These are phyloP conservation scores for Marvania coccoides DNA, from an alignment of 139 green algal genomes.

Conservation along the genomic window DNA sequence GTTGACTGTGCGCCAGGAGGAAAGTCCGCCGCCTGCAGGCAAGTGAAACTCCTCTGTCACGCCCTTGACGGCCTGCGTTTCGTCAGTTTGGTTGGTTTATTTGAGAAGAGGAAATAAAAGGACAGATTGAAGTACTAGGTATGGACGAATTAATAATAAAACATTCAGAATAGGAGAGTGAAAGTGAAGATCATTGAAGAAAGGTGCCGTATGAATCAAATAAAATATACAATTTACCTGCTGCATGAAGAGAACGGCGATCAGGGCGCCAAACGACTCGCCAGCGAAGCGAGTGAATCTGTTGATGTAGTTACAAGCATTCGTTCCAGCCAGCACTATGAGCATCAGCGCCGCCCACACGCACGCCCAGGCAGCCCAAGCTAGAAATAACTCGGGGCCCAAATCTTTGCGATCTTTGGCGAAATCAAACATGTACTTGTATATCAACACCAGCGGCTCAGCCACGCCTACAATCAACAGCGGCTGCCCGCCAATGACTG, in stretches of 20 bases:
- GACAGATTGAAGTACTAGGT: too few relatives aligned
- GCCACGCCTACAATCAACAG: constrained; percentile 89
- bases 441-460: constrained; percentile 82
- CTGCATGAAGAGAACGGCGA: constrained; percentile 84
- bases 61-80: constrained; percentile 68
- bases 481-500: constrained; percentile 78
- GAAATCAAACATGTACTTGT: constrained; percentile 67
- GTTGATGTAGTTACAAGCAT: constrained; percentile 38
- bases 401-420: constrained; percentile 16
- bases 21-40: background rate
- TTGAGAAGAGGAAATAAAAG: too few relatives aligned
- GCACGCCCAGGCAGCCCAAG: constrained; percentile 65
- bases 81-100: too few relatives aligned
- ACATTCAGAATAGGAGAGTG: too few relatives aligned
- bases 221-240: too few relatives aligned
- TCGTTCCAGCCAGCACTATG: constrained; percentile 39
- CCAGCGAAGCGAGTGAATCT: constrained; percentile 76
- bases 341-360: constrained; percentile 64
- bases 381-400: constrained; percentile 44
- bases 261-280: constrained; percentile 85
- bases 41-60: constrained; percentile 27
- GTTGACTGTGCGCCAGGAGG: constrained; percentile 48
- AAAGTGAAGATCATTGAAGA: too few relatives aligned
- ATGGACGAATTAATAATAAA: too few relatives aligned
- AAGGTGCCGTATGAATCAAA: too few relatives aligned